Evolutionary conservation across 768 basidiomycete genomes (phyloP), one percentile per base, ranked within the genome.

Genomic region (Tylopilus sp.): DNA sequence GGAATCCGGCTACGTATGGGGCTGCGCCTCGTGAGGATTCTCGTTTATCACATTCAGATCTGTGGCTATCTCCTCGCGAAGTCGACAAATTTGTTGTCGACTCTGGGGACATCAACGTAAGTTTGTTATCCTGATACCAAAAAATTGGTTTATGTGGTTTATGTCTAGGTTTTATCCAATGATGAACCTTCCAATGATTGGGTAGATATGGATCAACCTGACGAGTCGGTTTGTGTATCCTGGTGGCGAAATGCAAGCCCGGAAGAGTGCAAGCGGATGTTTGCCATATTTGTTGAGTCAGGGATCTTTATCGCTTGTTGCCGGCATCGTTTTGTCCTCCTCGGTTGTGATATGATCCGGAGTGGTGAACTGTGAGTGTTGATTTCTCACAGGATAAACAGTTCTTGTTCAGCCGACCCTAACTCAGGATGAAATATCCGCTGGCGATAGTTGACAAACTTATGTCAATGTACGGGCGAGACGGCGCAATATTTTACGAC

Each of bases 341-440:
- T 60, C 0, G 38, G 5, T 0, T 62, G 56, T 12, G 46, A 62
- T 16, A 62, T 62, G 59, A 25, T 62, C 4, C 40, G 51, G 17
- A 62, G 61, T 17, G 51, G 59, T 1, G 48, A 62, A 8, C 14
- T 62, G 59, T 62, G 7, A 22, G 21, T 36, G 0, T 28, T 5
- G 24, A 16, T 41, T 1, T 9, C 10, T 41, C 11, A 17, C n/a
- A n/a, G n/a, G n/a, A 8, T 36, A 36, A 36, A 17, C n/a, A n/a
- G 7, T n/a, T n/a, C 16, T n/a, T n/a, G 10, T n/a, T 36, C 17
- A 36, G 9, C 34, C 34, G 16, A n/a, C 34, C 17, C 13, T 36
- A n/a, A n/a, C n/a, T 12, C n/a, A 43, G 60, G 13, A 34, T 26
- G 0, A 61, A 61, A 31, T 61, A 59, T 19, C 55, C 50, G 0